Conservation (phyloP, 345 rosid genomes). For the Aquilaria malaccensis region DNA sequence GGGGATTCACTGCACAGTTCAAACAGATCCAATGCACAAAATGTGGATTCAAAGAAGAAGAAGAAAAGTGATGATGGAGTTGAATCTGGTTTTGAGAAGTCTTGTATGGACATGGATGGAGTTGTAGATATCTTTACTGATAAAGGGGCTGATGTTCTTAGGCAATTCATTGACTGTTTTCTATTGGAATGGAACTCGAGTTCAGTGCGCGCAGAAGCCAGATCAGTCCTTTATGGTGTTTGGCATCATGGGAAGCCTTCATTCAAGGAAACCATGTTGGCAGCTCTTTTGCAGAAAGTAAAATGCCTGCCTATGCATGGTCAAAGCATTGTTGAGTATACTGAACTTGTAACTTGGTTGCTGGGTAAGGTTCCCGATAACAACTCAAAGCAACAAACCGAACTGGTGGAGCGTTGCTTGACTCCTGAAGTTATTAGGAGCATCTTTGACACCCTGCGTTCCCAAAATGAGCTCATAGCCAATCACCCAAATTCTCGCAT, state of each 20-base stretch:
- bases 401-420: constrained; percentile 73
- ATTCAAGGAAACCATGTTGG: constrained; percentile 69
- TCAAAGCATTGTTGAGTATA: constrained; percentile 89
- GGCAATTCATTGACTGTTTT: constrained; percentile 87
- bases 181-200: constrained; percentile 94
- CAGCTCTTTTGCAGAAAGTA: constrained; percentile 64
- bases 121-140: constrained; percentile 67
- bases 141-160: constrained; percentile 64
- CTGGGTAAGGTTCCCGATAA: constrained; percentile 74
- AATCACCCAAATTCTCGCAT: constrained; percentile 99
- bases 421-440: constrained; percentile 65
- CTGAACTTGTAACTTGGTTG: constrained; percentile 81
- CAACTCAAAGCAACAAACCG: constrained; percentile 65
- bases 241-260: constrained; percentile 92
- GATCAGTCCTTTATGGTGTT: constrained; percentile 78
- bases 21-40: constrained; percentile 57
- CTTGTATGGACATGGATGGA: constrained; percentile 87
- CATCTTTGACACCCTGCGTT: constrained; percentile 86
- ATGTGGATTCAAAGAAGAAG: constrained; percentile 81
- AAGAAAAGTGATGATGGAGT: constrained; percentile 83
- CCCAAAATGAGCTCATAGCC: constrained; percentile 95
- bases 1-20: constrained; percentile 55
- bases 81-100: constrained; percentile 76
- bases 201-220: constrained; percentile 91
- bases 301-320: constrained; percentile 80